Conservation (phyloP, 768 basidiomycete genomes). For the Gloeopeniophorella convolvens region DNA sequence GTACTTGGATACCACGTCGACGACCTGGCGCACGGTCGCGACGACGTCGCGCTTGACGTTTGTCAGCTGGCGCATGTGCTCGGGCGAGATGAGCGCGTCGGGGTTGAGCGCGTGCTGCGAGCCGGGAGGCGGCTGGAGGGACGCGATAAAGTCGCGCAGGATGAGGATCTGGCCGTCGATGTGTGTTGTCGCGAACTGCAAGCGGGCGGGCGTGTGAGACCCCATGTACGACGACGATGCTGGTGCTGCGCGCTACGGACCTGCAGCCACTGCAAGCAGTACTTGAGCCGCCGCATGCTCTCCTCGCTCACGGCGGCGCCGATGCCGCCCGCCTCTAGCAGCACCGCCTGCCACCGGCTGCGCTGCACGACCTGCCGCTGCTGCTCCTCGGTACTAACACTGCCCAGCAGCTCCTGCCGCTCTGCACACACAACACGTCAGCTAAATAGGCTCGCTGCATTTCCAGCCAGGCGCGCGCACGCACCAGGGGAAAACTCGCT, state of each 20-base stretch:
- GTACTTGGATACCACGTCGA: constrained; percentile 80
- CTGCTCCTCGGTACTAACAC: constrained; percentile 30
- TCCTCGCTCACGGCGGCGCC: constrained; percentile 88
- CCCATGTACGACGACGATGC: too few relatives aligned
- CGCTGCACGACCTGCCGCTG: constrained; percentile 55
- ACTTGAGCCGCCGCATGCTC: constrained; percentile 78
- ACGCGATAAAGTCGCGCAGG: constrained; percentile 76
- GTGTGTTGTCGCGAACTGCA: constrained; percentile 76
- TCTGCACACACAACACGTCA: too few relatives aligned
- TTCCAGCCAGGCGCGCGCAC: too few relatives aligned
- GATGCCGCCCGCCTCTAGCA: constrained; percentile 82
- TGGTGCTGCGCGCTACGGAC: constrained; percentile 38
- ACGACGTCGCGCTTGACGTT: constrained; percentile 77
- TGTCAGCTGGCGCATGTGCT: constrained; percentile 60
- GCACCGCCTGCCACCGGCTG: constrained; percentile 80
- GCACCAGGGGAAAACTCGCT: too few relatives aligned
- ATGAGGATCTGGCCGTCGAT: constrained; percentile 85
- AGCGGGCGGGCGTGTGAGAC: constrained; percentile 2
- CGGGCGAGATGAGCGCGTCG: constrained; percentile 25
- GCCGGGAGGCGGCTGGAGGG: constrained; percentile 44
- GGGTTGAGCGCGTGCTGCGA: constrained; percentile 32
- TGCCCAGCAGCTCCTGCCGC: too few relatives aligned
- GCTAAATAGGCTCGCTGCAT: too few relatives aligned
- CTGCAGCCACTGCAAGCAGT: constrained; percentile 85
- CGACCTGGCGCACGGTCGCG: constrained; percentile 84